Evolutionary conservation across 306 rosid genomes (phyloP), one percentile per base, ranked within the genome.

Genomic region (Canavalia gladiata): DNA sequence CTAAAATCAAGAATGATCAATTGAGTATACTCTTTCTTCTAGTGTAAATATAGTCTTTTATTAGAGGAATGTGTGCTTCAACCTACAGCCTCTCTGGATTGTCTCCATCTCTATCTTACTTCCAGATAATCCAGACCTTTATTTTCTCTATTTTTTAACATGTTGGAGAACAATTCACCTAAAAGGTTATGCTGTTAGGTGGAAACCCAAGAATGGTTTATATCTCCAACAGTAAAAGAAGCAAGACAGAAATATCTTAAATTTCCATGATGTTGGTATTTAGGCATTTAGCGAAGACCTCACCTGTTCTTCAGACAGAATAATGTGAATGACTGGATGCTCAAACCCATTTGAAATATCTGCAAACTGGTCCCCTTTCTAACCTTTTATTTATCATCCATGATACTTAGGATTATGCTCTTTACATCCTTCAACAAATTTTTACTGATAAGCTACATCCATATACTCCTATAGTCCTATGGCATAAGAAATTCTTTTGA

Each of bases 381-480:
- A 49, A 31, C 34, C 46, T 75, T 31, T 59, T 68, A 75, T 3
- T 50, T 50, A 33, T 34, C 8, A 60, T 75, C 34, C 13, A 9
- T 30, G 30, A 11, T 43, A 7, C 78, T 45, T 33, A 33, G 6
- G 29, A 77, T 51, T 77, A 43, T 68, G 42, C 45, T 57, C 41
- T 78, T 79, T 57, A 8, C n/a, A 79, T 51, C 8, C 70, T 46
- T 68, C 60, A 45, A 46, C 60, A 56, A 56, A 7, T 39, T 78
- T 77, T 8, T 52, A 69, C 51, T 13, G 67, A 39, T 33, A 34
- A 13, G 13, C 42, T 7, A 68, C 41, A 47, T 28, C 30, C 10
- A 45, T 50, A 12, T 68, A 46, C 43, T 30, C 29, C 45, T 69
- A 5, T 47, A 39, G 49, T 1, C 25, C 25, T 18, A 37, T 37